Evolutionary conservation across 345 rosid genomes (phyloP).

Genomic region (Cardamine occulta): DNA sequence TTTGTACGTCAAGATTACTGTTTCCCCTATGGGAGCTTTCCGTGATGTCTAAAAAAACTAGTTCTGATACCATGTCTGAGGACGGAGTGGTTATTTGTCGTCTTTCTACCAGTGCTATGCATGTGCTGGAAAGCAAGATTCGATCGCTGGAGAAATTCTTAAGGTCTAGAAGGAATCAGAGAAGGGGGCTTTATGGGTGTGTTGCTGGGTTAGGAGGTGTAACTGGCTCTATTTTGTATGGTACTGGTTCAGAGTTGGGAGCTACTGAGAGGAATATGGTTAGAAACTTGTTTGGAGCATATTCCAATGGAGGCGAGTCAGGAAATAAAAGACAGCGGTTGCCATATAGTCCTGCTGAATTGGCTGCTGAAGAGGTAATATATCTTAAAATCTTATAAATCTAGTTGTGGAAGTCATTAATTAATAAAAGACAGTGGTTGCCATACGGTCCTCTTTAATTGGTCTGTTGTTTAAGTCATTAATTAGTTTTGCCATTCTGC

Average conservation of each 20-base stretch:
- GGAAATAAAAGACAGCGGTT: constrained; percentile 82
- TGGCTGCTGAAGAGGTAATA: constrained; percentile 92
- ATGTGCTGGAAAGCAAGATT: constrained; percentile 79
- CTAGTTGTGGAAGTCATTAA: constrained; percentile 19
- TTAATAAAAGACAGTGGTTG: background rate
- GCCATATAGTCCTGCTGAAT: constrained; percentile 85
- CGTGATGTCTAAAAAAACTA: constrained; percentile 66
- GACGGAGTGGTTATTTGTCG: constrained; percentile 69
- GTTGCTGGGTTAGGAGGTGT: constrained; percentile 90
- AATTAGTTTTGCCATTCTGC: constrained; percentile 38
- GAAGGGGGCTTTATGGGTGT: constrained; percentile 95
- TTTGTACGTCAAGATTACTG: constrained; percentile 88
- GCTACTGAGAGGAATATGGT: constrained; percentile 74
- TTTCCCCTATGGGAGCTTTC: constrained; percentile 97
- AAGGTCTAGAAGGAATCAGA: constrained; percentile 86
- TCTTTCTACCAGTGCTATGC: constrained; percentile 81
- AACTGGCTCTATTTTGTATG: constrained; percentile 89
- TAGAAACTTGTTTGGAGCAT: constrained; percentile 76
- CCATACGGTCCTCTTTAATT: constrained; percentile 20
- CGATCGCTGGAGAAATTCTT: constrained; percentile 86
- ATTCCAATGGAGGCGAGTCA: constrained; percentile 65
- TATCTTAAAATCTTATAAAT: constrained; percentile 35
- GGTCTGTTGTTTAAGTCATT: constrained; percentile 14
- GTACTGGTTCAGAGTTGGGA: constrained; percentile 67
- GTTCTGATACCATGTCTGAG: constrained; percentile 54